Evolutionary conservation across 2,329 filamentous ascomycete genomes (phyloP), one percentile per base, ranked within the genome.

Genomic region (Phialophora chinensis): DNA sequence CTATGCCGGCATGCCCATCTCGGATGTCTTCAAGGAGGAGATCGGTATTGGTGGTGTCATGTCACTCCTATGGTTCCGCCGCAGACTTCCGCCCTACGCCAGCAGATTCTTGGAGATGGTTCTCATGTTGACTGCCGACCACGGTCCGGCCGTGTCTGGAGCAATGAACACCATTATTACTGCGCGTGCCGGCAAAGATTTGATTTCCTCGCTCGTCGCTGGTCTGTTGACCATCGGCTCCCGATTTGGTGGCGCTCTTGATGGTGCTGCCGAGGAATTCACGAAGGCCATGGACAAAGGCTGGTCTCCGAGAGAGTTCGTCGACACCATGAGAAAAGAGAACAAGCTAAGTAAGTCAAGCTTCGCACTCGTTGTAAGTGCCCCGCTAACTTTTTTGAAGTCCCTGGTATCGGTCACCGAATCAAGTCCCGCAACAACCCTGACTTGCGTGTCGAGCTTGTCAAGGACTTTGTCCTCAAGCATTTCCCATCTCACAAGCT

Each of bases 81-180:
- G 95, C 82, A 91, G 95, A 78, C 91, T 99, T 70, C 95, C 95
- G 71, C 85, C 90, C 78, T 98, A 97, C 80, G 95, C 95, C 77
- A 96, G 92, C 87, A 96, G 96, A 85, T 99, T 99, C 87, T 85
- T 99, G 74, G 95, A 99, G 87, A 99, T 99, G 95, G 95, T 99
- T 73, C 94, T 99, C 81, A 99, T 99, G 95, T 89, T 99, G 78
- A 99, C 95, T 78, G 95, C 95, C 75, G 95, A 99, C 79, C 95
- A 99, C 89, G 95, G 95, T 83, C 95, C 95, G 62, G 95, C 95
- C 75, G 95, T 99, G 75, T 99, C 95, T 75, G 95, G 95, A 87
- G 95, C 95, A 81, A 99, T 99, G 95, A 99, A 99, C 90, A 99
- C 95, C 80, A 99, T 99, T 81, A 98, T 99, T 80, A 99, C 95